Evolutionary conservation across 306 rosid species (phyloP), one percentile per base, ranked within the genome.

Genomic region (Medicago ruthenica): DNA sequence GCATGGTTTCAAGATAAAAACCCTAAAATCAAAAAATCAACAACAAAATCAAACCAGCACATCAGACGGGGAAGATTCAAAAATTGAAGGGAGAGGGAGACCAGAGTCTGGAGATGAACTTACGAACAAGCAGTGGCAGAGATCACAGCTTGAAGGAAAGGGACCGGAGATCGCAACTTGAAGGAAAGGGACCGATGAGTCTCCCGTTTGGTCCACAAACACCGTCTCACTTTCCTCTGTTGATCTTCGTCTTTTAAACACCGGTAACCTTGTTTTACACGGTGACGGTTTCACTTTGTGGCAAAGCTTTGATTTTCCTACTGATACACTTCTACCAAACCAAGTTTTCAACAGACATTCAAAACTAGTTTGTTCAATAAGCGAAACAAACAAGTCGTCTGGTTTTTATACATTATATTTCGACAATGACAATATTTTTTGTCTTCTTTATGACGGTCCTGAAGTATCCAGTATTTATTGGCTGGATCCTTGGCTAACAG

Each of bases 381-480:
- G 91, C 67, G 71, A 45, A 7, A 85, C 48, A 6, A 87, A 88
- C 79, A 44, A 61, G 41, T 87, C 90, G 55, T 65, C 93, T 0
- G 89, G 93, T 53, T 88, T 85, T 65, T 88, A 83, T 41, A 21
- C 71, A 4, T 60, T 90, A 53, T 83, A 73, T 21, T 90, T 82
- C 48, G 80, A 88, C 75, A 67, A 74, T 48, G 85, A 83, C 18
- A 87, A 83, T 60, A 21, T 87, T 57, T 84, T 88, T 18, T 80
- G 84, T 16, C 86, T 88, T 63, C 78, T 88, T 27, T 90, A 83
- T 8, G 82, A 90, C 7, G 85, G 85, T 8, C 83, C 76, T 9
- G 88, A 87, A 47, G 69, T 83, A 31, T 88, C 96, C 0, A 85
- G 86, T 8, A 42, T 80, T 24, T 90, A 87, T 13, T 90, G 91